Conservation (phyloP, 345 rosid genomes). For the Citrus sinensis region DVS_A1.0 CM039166.1:24124001-24124500, state of each 20-base stretch:
- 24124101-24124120: conserved; percentile 30
- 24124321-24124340: conserved; percentile 3
- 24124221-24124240: conserved; percentile 24
- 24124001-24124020: conserved; percentile 31
- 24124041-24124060: conserved; percentile 35
- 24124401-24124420: background rate
- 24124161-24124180: conserved; percentile 12
- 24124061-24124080: conserved; percentile 31
- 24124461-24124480: background rate
- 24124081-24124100: conserved; percentile 19
- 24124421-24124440: background rate
- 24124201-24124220: conserved; percentile 22
- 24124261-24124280: conserved; percentile 22
- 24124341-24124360: background rate
- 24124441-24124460: background rate
- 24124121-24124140: conserved; percentile 31
- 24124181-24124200: conserved; percentile 21
- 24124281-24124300: conserved; percentile 57
- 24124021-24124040: conserved; percentile 37
- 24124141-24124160: conserved; percentile 26
- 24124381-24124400: background rate
- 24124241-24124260: conserved; percentile 24
- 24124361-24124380: conserved; percentile 6
- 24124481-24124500: background rate
- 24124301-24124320: conserved; percentile 52